Evolutionary conservation across 257 asterid genomes (phyloP).

Genomic region (Knoxia roxburghii): DNA sequence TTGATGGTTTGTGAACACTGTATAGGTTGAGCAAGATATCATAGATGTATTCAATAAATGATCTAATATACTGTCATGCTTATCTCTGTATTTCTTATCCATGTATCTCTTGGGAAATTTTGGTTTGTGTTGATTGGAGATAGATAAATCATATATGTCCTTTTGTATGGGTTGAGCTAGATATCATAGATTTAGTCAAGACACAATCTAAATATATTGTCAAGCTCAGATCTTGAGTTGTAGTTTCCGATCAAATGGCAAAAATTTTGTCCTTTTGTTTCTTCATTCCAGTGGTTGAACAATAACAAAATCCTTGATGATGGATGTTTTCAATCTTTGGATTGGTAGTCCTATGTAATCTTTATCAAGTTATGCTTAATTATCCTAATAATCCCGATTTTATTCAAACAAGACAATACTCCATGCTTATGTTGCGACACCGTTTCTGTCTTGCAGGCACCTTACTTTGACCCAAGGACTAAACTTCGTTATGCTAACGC

Average conservation of each 20-base stretch:
- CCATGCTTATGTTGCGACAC: neutral
- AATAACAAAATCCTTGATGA: neutral
- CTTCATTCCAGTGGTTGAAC: neutral
- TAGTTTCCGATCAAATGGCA: neutral
- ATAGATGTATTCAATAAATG: neutral
- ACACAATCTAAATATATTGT: neutral
- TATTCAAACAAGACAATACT: neutral
- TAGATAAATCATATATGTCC: too few species aligned
- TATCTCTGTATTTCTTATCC: too few species aligned
- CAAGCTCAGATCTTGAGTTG: neutral
- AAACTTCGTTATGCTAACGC: slow-evolving; percentile 83
- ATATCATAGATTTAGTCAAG: neutral
- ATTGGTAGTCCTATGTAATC: neutral
- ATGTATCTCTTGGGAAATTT: too few species aligned
- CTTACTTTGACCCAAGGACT: slow-evolving; percentile 91
- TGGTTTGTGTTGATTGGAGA: too few species aligned
- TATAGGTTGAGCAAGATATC: neutral
- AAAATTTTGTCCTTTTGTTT: neutral
- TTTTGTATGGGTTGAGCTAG: neutral
- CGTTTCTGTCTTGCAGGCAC: slow-evolving; percentile 53
- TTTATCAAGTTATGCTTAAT: neutral
- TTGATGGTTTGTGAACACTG: neutral
- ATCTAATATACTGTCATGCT: too few species aligned
- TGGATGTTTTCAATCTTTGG: neutral
- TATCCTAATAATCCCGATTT: neutral